Evolutionary conservation across 179 eudicot genomes (phyloP).

Genomic region (Silene vulgaris): DNA sequence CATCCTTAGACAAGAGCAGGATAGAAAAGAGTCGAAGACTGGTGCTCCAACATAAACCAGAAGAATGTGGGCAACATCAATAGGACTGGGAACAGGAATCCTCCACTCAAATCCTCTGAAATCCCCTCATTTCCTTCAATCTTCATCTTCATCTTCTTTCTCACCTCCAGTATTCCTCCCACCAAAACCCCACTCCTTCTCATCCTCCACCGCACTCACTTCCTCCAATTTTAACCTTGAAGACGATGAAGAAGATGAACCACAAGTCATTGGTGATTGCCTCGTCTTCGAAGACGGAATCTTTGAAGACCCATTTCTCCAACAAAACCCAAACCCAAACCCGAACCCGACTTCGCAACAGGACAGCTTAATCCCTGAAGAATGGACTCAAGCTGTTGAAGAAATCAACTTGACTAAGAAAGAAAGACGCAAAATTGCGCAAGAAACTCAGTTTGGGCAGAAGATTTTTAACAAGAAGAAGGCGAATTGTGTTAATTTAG

Average conservation of each 20-base stretch:
- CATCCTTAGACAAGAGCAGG: too few species aligned
- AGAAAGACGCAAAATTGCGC: conserved; percentile 64
- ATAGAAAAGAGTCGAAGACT: too few species aligned
- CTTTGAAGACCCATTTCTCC: conserved; percentile 66
- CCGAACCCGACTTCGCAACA: conserved; percentile 21
- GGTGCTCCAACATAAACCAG: not conserved
- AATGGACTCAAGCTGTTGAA: conserved; percentile 56
- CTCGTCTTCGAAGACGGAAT: conserved; percentile 77
- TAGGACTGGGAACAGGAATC: not conserved
- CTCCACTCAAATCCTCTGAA: not conserved
- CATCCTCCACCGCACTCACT: not conserved
- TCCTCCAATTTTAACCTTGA: not conserved
- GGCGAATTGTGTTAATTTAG: conserved; percentile 29
- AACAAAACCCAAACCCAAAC: conserved; percentile 10
- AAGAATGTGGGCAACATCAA: not conserved
- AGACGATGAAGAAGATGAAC: conserved; percentile 38
- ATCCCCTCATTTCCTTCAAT: not conserved
- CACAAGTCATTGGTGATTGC: conserved; percentile 75
- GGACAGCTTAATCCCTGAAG: conserved; percentile 64
- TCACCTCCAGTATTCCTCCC: not conserved
- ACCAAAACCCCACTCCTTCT: not conserved
- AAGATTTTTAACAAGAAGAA: conserved; percentile 41
- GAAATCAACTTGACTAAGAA: conserved; percentile 73
- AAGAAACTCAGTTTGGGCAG: conserved; percentile 59
- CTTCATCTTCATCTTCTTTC: not conserved